Evolutionary conservation across 2,329 filamentous ascomycete species (phyloP).

Genomic region (Thelonectria olida): DNA sequence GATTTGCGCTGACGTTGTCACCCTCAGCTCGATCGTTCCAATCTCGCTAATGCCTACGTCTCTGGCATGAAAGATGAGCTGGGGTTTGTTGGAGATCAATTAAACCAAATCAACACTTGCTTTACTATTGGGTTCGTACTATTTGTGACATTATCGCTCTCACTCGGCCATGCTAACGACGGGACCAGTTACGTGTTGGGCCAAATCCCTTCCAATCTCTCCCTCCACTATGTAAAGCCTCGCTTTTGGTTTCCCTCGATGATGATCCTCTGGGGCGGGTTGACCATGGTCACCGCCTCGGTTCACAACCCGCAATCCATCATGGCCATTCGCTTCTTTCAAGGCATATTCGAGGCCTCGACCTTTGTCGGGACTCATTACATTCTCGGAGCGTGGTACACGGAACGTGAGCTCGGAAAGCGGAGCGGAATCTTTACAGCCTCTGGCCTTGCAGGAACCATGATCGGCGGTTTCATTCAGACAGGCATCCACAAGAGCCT

Average conservation of each 20-base stretch:
- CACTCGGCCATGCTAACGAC: not conserved
- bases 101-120: constrained; percentile 49
- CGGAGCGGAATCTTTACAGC: constrained; percentile 70
- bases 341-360: constrained; percentile 50
- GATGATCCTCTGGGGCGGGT: constrained; percentile 70
- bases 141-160: not conserved
- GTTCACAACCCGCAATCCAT: constrained; percentile 48
- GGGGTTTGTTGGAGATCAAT: constrained; percentile 55
- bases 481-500: constrained; percentile 65
- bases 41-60: constrained; percentile 52
- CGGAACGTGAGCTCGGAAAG: constrained; percentile 67
- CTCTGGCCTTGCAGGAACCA: constrained; percentile 65
- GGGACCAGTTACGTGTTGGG: constrained; percentile 56
- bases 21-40: constrained; percentile 48
- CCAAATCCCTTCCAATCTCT: constrained; percentile 69
- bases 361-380: constrained; percentile 54
- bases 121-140: constrained; percentile 7
- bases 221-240: constrained; percentile 70
- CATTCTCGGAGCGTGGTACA: constrained; percentile 66
- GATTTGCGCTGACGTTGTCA: too few relatives aligned
- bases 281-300: constrained; percentile 66
- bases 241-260: constrained; percentile 71
- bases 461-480: constrained; percentile 64
- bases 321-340: constrained; percentile 52
- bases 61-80: constrained; percentile 59